Evolutionary conservation across 805 yeast species (phyloP).

Genomic region (Sugiyamaella americana): DNA sequence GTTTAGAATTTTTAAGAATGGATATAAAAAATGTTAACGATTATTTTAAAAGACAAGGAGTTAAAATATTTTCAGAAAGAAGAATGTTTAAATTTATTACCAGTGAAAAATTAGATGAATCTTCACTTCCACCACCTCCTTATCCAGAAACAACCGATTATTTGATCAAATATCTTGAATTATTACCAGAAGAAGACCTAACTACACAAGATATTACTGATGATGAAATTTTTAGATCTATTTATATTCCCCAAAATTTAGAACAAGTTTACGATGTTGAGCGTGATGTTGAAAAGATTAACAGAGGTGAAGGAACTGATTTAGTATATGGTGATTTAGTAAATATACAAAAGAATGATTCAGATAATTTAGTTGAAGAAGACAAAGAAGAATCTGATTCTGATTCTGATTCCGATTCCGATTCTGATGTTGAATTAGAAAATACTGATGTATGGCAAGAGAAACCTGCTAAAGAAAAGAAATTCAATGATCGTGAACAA

Average conservation of each 20-base stretch:
- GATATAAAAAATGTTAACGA: conserved; percentile 94
- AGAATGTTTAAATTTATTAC: conserved; percentile 71
- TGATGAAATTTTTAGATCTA: conserved; percentile 86
- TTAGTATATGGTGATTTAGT: conserved; percentile 41
- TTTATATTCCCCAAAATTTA: conserved; percentile 64
- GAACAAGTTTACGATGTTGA: conserved; percentile 50
- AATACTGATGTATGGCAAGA: conserved; percentile 43
- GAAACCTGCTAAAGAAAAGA: conserved; percentile 56
- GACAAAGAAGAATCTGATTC: conserved; percentile 34
- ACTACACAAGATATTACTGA: conserved; percentile 48
- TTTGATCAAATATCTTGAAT: conserved; percentile 22
- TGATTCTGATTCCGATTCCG: conserved; percentile 29
- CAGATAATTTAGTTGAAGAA: conserved; percentile 25
- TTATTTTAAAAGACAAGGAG: conserved; percentile 69
- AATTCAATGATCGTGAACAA: conserved; percentile 68
- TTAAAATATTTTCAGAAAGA: conserved; percentile 75
- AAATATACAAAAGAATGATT: conserved; percentile 22
- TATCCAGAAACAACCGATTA: conserved; percentile 30
- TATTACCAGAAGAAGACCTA: conserved; percentile 24
- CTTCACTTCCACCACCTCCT: conserved; percentile 24
- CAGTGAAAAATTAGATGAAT: conserved; percentile 8
- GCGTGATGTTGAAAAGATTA: conserved; percentile 66
- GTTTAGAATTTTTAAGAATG: conserved; percentile 91
- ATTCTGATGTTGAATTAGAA: conserved; percentile 32
- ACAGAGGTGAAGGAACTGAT: conserved; percentile 74